Conservation (phyloP, 805 yeast species). For the Spathaspora passalidarum region DNA sequence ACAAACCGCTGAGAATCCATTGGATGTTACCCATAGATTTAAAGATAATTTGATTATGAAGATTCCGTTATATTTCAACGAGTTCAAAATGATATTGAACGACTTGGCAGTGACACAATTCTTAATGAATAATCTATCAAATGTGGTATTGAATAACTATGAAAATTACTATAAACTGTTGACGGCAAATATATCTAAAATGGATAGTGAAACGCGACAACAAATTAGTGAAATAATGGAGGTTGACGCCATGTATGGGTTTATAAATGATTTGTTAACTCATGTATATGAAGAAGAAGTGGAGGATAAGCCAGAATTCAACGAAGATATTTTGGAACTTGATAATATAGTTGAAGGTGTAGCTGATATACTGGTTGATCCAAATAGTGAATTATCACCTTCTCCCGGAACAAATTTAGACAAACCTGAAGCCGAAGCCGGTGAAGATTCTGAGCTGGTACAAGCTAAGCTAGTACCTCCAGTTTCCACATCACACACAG, state of each 20-base stretch:
- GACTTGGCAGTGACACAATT: slow-evolving; percentile 45
- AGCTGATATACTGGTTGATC: neutral
- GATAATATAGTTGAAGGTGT: slow-evolving; percentile 13
- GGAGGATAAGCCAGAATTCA: slow-evolving; percentile 14
- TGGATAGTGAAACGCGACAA: slow-evolving; percentile 18
- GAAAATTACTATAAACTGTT: slow-evolving; percentile 45
- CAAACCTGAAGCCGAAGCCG: too few species aligned
- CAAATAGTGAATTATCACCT: neutral
- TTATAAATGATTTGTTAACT: slow-evolving; percentile 37
- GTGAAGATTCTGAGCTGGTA: neutral
- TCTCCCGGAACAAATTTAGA: slow-evolving; percentile 4
- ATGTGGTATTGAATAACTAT: slow-evolving; percentile 56
- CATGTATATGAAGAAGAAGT: slow-evolving; percentile 20
- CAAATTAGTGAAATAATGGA: slow-evolving; percentile 50
- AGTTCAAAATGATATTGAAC: slow-evolving; percentile 51
- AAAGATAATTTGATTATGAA: slow-evolving; percentile 49
- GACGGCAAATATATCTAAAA: slow-evolving; percentile 18
- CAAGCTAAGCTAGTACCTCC: neutral
- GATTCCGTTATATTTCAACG: slow-evolving; percentile 53
- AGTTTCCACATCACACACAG: neutral
- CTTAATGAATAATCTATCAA: slow-evolving; percentile 34
- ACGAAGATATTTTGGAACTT: slow-evolving; percentile 26
- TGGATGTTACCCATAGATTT: slow-evolving; percentile 37
- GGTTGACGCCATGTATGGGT: slow-evolving; percentile 55
- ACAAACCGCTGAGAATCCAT: slow-evolving; percentile 21